These are phyloP conservation scores for Pestalotiopsis sp. DNA, from an alignment of 2,329 filamentous ascomycete genomes.

Conservation along the genomic window DNA sequence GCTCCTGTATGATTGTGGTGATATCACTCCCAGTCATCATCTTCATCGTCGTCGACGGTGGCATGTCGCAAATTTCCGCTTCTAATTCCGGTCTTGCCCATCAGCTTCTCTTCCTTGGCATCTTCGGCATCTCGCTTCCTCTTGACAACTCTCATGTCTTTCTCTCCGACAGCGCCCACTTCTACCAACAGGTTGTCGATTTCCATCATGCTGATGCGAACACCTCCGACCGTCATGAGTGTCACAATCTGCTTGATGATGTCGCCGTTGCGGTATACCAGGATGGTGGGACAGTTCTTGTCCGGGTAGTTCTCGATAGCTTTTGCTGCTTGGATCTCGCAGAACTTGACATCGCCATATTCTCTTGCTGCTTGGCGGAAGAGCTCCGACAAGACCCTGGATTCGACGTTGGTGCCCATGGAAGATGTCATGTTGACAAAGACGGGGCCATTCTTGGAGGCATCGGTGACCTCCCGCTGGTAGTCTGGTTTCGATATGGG, in stretches of 20 bases:
- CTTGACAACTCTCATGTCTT: conserved; percentile 76
- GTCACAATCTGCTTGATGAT: conserved; percentile 94
- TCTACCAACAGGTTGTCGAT: conserved; percentile 82
- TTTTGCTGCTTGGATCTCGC: conserved; percentile 87
- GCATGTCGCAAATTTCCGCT: conserved; percentile 51
- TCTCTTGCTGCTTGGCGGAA: conserved; percentile 84
- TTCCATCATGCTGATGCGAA: conserved; percentile 70
- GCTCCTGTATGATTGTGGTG: background rate
- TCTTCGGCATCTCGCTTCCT: conserved; percentile 62
- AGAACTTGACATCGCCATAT: conserved; percentile 96
- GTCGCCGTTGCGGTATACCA: conserved; percentile 91
- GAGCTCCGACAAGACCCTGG: conserved; percentile 77
- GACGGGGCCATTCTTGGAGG: conserved; percentile 69
- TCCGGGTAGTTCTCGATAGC: conserved; percentile 98
- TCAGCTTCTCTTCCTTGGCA: conserved; percentile 58
- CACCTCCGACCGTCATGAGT: conserved; percentile 75
- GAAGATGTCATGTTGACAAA: conserved; percentile 84
- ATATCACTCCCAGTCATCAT: conserved; percentile 57
- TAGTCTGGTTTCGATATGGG: conserved; percentile 95
- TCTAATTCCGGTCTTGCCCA: conserved; percentile 50
- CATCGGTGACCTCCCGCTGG: conserved; percentile 86
- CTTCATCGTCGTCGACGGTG: conserved; percentile 55
- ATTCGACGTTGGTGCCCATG: conserved; percentile 80
- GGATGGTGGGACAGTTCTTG: conserved; percentile 88
- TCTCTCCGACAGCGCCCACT: conserved; percentile 76